Base-by-base conservation (phyloP, 2,329 filamentous ascomycete genomes). In the Chalaropsis ovoidea region DNA sequence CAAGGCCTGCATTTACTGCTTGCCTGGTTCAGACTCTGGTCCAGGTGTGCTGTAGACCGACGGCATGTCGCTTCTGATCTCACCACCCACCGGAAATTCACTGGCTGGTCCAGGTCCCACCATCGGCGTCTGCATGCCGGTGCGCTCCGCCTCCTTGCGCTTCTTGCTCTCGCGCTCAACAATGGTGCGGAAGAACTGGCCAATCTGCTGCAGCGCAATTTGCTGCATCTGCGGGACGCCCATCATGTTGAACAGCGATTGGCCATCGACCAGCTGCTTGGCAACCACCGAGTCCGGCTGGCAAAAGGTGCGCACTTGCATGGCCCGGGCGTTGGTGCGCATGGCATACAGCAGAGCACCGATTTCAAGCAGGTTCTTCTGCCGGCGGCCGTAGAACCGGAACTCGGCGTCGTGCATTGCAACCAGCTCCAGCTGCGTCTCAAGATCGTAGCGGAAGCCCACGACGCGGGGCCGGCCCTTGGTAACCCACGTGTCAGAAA, bases 361-460 rank as follows among this genome's bases (percentile, higher is more conserved):
- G 49, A 83, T 76, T 67, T 79, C 77, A 1, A 75, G 70, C 0
- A 73, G 71, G 61, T 78, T 75, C 31, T 75, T 74, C 65, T 80
- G 77, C 10, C 75, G 73, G 1, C 76, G 76, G 41, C 81, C 80
- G 69, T 81, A 79, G 72, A 85, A 85, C 42, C 77, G 77, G 70
- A 85, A 85, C 24, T 80, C 77, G 10, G 78, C 72, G 35, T 77
- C 71, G 68, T 85, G 82, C 8, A 80, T 71, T 17, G 72, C 70
- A 24, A 84, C 72, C 11, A 85, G 76, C 11, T 82, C 80, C n/a
- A 85, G 70, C 72, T 85, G 82, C 0, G 82, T 84, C 73, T 84
- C 82, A 1, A 84, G 72, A 67, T 85, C 82, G 71, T 82, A 85
- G 19, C 81, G 80, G 71, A 84, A 85, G 13, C 80, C 79, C 24